Evolutionary conservation across 768 basidiomycete genomes (phyloP), one percentile per base, ranked within the genome.

Genomic region (Albatrellus ellisii): DNA sequence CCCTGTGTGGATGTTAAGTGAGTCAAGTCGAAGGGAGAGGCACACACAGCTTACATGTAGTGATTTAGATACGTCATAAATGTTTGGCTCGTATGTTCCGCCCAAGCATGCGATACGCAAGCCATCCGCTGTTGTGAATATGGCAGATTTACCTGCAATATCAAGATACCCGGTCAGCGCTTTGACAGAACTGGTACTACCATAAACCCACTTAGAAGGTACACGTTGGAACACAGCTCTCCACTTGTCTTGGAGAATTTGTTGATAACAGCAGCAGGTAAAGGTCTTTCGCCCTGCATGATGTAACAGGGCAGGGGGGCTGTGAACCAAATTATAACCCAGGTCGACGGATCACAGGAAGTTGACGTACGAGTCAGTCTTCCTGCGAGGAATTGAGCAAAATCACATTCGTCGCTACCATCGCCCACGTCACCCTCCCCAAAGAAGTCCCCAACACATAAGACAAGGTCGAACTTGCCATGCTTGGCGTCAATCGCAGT

Each of bases 301-400:
- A 95, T 77, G 63, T 94, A 97, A 52, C 88, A 91, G 54, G 87
- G 83, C 14, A 94, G 62, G 9, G 92, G 87, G 22, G 78, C 88
- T 94, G 50, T 18, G 35, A 14, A 25, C 46, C 31, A 50, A n/a
- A n/a, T n/a, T n/a, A n/a, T n/a, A n/a, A n/a, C n/a, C n/a, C n/a
- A n/a, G n/a, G n/a, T n/a, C n/a, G n/a, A n/a, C n/a, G n/a, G n/a
- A n/a, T n/a, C n/a, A n/a, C n/a, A n/a, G n/a, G n/a, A n/a, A n/a
- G n/a, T n/a, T n/a, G n/a, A n/a, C n/a, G n/a, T n/a, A n/a, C n/a
- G n/a, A n/a, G n/a, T 79, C 71, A 26, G 90, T 54, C 18, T 66
- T 60, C 0, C 91, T 7, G 72, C 66, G 50, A 92, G 59, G 22
- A 91, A 64, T 49, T 77, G 67, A 4, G 55, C 50, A 2, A 79